phyloP scores from a whole-genome alignment of 1,284 basidiomycete genomes.

The Austroboletus novae-zelandiae region DNA sequence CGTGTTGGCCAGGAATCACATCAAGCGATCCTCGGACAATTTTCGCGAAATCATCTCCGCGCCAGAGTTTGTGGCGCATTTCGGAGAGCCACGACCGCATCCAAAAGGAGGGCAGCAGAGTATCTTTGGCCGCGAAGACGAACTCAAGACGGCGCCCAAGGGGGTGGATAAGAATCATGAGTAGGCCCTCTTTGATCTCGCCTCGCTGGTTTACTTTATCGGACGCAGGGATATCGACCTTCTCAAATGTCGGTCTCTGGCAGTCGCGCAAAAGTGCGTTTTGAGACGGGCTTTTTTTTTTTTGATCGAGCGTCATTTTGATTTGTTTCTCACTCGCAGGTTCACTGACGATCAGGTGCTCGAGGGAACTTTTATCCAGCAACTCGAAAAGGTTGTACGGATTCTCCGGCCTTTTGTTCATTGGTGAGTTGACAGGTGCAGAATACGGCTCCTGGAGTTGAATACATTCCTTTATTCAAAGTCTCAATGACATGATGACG shows the following conservation, averaged over 20 bases:
- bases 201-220: not conserved
- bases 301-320: not conserved
- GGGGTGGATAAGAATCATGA: conserved; percentile 80
- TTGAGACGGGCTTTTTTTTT: not conserved
- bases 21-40: conserved; percentile 58
- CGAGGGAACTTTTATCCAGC: conserved; percentile 56
- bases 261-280: conserved; percentile 61
- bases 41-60: conserved; percentile 66
- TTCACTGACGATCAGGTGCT: conserved; percentile 76
- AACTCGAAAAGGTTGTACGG: conserved; percentile 51
- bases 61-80: conserved; percentile 67
- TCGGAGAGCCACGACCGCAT: conserved; percentile 66
- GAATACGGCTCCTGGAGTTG: not conserved
- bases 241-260: conserved; percentile 79
- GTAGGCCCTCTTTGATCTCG: conserved; percentile 33
- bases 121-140: conserved; percentile 80
- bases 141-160: conserved; percentile 85
- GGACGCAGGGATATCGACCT: conserved; percentile 77
- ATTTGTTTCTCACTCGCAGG: conserved; percentile 37
- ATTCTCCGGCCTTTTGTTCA: conserved; percentile 78
- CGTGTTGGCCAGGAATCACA: conserved; percentile 49
- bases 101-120: conserved; percentile 63
- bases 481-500: conserved; percentile 68
- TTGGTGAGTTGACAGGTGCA: conserved; percentile 52
- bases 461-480: conserved; percentile 26